Conservation (phyloP, 148 eudicot species). For the Rhododendron mucronatum region DNA sequence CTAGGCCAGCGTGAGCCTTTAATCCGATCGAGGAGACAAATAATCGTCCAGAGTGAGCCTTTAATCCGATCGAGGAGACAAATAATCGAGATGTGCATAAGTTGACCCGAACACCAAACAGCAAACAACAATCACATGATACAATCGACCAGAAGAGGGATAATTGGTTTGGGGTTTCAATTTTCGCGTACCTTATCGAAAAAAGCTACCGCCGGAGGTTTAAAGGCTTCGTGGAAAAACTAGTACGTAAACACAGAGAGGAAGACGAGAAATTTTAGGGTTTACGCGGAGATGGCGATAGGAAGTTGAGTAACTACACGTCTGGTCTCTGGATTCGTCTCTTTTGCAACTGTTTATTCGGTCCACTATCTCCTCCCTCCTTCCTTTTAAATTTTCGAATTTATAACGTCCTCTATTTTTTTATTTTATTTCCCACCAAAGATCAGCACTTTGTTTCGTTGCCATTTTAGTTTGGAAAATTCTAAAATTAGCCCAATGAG, state of each 20-base stretch:
- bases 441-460: no score
- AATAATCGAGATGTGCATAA: neutral
- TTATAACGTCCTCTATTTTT: neutral
- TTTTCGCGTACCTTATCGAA: neutral
- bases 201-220: neutral
- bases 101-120: neutral
- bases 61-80: neutral
- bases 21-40: neutral
- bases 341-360: neutral
- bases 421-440: neutral
- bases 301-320: neutral
- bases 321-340: neutral
- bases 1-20: no score
- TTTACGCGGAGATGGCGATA: neutral
- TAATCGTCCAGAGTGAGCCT: no score
- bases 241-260: neutral
- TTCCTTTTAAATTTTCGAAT: neutral
- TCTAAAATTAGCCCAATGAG: no score
- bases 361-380: neutral
- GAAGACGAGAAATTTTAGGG: neutral
- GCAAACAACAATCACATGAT: neutral
- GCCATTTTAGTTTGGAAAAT: no score
- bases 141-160: neutral
- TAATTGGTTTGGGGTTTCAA: neutral
- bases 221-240: neutral